These are phyloP conservation scores for Bombardia bombarda DNA, from an alignment of 495 filamentous ascomycete genomes.

Conservation along the genomic window DNA sequence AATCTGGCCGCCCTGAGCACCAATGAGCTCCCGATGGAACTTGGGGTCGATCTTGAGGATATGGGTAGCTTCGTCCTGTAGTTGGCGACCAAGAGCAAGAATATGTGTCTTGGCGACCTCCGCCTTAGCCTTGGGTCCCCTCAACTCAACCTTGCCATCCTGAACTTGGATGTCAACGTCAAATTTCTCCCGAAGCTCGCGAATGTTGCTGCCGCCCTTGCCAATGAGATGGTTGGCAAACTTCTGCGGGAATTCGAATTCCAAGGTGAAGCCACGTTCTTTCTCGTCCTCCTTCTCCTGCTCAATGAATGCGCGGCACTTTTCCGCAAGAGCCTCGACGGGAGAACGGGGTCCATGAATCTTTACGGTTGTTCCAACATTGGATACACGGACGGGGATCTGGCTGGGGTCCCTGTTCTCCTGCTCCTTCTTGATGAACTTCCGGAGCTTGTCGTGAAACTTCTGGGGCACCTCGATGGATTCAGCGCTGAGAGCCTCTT, in stretches of 20 bases:
- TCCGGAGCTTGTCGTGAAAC: slow-evolving; percentile 67
- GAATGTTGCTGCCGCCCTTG: slow-evolving; percentile 85
- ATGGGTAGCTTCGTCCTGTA: slow-evolving; percentile 82
- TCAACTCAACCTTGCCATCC: slow-evolving; percentile 54
- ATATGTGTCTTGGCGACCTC: slow-evolving; percentile 77
- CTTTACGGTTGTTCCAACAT: slow-evolving; percentile 47
- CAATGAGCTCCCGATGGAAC: slow-evolving; percentile 83
- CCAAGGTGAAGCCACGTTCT: slow-evolving; percentile 73
- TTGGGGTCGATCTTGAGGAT: slow-evolving; percentile 80
- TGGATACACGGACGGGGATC: slow-evolving; percentile 65
- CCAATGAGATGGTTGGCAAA: slow-evolving; percentile 91
- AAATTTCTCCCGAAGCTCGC: slow-evolving; percentile 89
- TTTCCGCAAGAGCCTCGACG: slow-evolving; percentile 61
- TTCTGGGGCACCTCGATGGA: slow-evolving; percentile 66
- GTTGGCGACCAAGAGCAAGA: slow-evolving; percentile 61
- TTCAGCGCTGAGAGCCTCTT: slow-evolving; percentile 58
- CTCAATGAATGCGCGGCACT: slow-evolving; percentile 67
- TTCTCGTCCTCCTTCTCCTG: slow-evolving; percentile 81
- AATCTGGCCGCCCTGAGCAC: slow-evolving; percentile 80
- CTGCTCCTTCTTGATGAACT: slow-evolving; percentile 65
- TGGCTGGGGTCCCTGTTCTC: slow-evolving; percentile 51
- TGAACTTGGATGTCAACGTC: slow-evolving; percentile 96
- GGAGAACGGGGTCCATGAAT: slow-evolving; percentile 67
- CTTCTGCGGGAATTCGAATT: slow-evolving; percentile 91
- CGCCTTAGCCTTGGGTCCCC: slow-evolving; percentile 57